Base-by-base conservation (phyloP, 129 eudicot genomes). In the Saussurea involucrata region DNA sequence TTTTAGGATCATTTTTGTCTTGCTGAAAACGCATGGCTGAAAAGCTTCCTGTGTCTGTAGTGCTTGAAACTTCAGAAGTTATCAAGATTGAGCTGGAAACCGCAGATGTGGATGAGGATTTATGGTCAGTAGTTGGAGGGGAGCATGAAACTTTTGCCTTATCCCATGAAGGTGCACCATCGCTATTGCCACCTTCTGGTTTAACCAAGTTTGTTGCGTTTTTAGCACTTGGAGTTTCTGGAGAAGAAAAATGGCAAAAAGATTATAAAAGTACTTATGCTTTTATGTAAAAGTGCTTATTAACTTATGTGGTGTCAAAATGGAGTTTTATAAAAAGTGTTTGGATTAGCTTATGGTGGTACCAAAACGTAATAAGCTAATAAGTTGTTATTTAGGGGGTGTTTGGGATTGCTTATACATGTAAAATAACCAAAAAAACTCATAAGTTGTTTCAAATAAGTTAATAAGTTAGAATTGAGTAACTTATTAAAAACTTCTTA, bases 191-290 rank as follows among this genome's bases (percentile, higher is more conserved):
- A 27, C 72, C 63, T 78, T 74, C 76, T 36, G 63, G 63, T 32
- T 58, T 81, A 13, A 18, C 69, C 1, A 33, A 40, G 66, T 71
- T 79, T 34, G 73, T 63, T 27, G 49, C 49, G 63, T 74, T 82
- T 77, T 74, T 79, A 74, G 78, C 15, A 79, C 44, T 67, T 34
- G 78, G 40, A 36, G 73, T 70, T 78, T 83, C 87, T 86, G 82
- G 25, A 80, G 25, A 76, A 42, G 20, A 82, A 22, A 72, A 1
- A 20, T 21, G 5, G 81, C 4, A 28, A 71, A 31, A 71, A 79
- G 24, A 58, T 71, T 44, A 2, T 60, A 18, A 3, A 60, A 60
- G 61, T 4, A n/a, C n/a, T n/a, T n/a, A n/a, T n/a, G n/a, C n/a
- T n/a, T n/a, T n/a, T n/a, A n/a, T n/a, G n/a, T n/a, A n/a, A n/a